A percentile compares a stretch with the other conserved stretches of the same genome.
Evolutionary conservation across 2,329 filamentous ascomycete species (phyloP).

Genomic region (Shiraia bambusicola): DNA sequence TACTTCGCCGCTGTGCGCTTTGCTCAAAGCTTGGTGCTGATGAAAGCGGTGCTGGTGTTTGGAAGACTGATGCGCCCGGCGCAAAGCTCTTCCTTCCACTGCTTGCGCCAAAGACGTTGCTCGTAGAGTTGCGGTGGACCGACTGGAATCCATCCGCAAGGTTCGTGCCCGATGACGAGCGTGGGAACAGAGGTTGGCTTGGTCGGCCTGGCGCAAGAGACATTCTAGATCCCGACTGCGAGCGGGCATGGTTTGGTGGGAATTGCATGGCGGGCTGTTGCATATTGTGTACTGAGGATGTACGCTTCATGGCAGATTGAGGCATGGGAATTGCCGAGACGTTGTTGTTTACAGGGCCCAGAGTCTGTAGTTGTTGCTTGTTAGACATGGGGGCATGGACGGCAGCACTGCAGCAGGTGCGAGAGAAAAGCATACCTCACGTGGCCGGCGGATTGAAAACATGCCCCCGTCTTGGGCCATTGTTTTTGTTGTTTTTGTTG

Average conservation of each 20-base stretch:
- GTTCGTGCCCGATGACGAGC: slow-evolving; percentile 80
- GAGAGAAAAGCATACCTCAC: slow-evolving; percentile 68
- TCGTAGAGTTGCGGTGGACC: slow-evolving; percentile 79
- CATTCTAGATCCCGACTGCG: slow-evolving; percentile 78
- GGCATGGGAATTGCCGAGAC: slow-evolving; percentile 83
- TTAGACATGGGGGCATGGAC: slow-evolving; percentile 18
- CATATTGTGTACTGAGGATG: slow-evolving; percentile 72
- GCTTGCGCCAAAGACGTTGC: slow-evolving; percentile 60
- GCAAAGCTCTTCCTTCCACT: slow-evolving; percentile 71
- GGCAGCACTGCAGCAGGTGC: too few relatives aligned
- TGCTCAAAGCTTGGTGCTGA: slow-evolving; percentile 55
- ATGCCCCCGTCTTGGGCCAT: slow-evolving; percentile 58
- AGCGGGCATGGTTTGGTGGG: slow-evolving; percentile 70
- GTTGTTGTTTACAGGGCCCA: slow-evolving; percentile 79
- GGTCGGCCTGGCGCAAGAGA: slow-evolving; percentile 80
- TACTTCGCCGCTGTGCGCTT: slow-evolving; percentile 69
- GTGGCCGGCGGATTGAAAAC: slow-evolving; percentile 87
- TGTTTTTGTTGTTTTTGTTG: slow-evolving; percentile 7
- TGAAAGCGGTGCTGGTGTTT: slow-evolving; percentile 48
- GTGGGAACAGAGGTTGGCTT: slow-evolving; percentile 82
- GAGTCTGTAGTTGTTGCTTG: slow-evolving; percentile 67
- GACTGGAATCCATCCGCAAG: slow-evolving; percentile 81
- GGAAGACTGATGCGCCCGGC: slow-evolving; percentile 53
- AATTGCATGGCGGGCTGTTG: slow-evolving; percentile 51
- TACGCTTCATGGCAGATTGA: slow-evolving; percentile 89